Evolutionary conservation across 2,329 filamentous ascomycete genomes (phyloP), one percentile per base, ranked within the genome.

Genomic region (Macrophomina phaseolina): DNA sequence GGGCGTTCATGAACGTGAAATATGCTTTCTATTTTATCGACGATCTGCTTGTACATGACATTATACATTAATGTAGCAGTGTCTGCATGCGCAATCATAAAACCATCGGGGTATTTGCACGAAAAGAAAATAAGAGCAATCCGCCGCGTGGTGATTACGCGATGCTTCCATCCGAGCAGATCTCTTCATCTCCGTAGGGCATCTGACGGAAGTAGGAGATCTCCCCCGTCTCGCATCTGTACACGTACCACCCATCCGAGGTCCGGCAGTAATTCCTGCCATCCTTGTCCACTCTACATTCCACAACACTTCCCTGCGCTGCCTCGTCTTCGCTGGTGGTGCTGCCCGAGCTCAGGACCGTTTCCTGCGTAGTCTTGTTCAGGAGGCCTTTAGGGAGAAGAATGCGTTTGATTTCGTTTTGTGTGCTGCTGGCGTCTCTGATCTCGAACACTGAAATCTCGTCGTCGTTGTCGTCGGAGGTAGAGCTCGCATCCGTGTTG

Each of bases 181-280:
- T 40, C 40, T 60, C 40, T 38, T 60, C 56, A 16, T 60, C 56
- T 6, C 40, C 56, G 9, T 48, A 60, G 1, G 56, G 56, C 23
- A 60, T 42, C 11, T 60, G 56, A 8, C 56, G 42, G 56, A 46
- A 60, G 40, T 60, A 60, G 14, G 8, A 7, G 28, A 60, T 32
- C 40, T 60, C 56, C 14, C 56, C 56, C 14, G 56, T 60, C 56
- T 60, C 56, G 11, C 56, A 60, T 16, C 56, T 30, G 56, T 46
- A 60, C 56, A 46, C 56, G 30, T 46, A 60, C 56, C 56, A 60
- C 8, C 40, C 56, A 30, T 60, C 56, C 40, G 56, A 32, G 2
- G 56, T 60, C 7, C 36, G 40, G 40, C 56, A 60, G 40, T 60
- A 60, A 46, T 60, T 60, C 40, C 56, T 46, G 40, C 56, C 56